phyloP scores from a whole-genome alignment of 495 filamentous ascomycete species.

The Penicillium egyptiacum region DNA sequence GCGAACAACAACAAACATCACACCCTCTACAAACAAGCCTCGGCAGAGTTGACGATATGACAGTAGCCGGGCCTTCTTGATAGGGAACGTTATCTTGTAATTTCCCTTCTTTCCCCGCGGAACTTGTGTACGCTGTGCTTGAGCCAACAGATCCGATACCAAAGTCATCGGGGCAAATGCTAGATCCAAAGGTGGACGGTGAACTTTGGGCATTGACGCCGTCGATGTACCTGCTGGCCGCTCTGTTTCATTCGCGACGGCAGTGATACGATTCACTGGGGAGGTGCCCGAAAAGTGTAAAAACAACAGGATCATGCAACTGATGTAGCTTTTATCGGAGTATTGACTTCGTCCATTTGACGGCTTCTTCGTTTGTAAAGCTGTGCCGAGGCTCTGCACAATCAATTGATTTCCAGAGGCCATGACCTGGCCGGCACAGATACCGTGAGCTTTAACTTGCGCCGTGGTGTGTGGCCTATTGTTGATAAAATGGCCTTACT shows the following conservation, averaged over 20 bases:
- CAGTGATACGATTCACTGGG: too few species aligned
- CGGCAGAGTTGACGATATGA: too few species aligned
- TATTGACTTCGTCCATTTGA: background rate
- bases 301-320: slow-evolving; percentile 1
- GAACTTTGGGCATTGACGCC: too few species aligned
- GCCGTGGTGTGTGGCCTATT: background rate
- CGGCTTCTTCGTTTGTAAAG: background rate
- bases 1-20: too few species aligned
- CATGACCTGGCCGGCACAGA: slow-evolving; percentile 2
- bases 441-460: background rate
- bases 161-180: too few species aligned
- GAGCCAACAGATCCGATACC: slow-evolving; percentile 3
- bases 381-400: background rate
- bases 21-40: too few species aligned
- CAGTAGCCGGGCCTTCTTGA: background rate
- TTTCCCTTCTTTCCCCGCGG: background rate
- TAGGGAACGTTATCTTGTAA: slow-evolving; percentile 1
- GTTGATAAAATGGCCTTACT: background rate
- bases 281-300: too few species aligned
- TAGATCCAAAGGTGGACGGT: background rate
- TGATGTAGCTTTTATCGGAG: background rate
- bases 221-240: too few species aligned
- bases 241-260: too few species aligned
- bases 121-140: background rate
- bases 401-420: background rate